Conservation (phyloP, 2,329 filamentous ascomycete genomes). For the Hirsutella thompsonii region DNA sequence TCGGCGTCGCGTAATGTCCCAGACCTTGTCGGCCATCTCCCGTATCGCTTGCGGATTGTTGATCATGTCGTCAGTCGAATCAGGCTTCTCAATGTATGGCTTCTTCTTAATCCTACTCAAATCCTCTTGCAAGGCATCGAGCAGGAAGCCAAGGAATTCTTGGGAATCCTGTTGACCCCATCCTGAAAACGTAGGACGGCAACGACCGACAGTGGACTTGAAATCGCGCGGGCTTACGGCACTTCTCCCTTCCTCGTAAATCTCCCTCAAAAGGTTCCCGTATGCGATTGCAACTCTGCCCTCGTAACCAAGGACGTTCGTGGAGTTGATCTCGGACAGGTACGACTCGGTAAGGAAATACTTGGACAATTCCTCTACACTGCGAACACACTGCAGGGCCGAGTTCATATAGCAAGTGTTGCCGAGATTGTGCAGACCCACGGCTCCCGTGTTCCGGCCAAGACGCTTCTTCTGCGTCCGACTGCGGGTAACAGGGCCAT, state of each 20-base stretch:
- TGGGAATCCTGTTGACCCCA: conserved; percentile 97
- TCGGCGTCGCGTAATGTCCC: conserved; percentile 80
- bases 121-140: conserved; percentile 92
- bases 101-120: conserved; percentile 89
- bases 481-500: conserved; percentile 55
- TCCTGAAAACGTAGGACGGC: conserved; percentile 77
- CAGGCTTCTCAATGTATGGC: conserved; percentile 93
- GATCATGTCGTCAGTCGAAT: conserved; percentile 94
- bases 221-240: conserved; percentile 70
- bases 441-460: conserved; percentile 60
- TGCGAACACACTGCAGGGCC: conserved; percentile 84
- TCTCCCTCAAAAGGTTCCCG: conserved; percentile 58
- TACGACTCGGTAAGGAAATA: conserved; percentile 74
- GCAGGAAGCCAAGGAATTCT: conserved; percentile 87
- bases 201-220: conserved; percentile 69
- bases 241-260: conserved; percentile 60
- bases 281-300: conserved; percentile 83
- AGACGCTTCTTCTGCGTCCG: conserved; percentile 56
- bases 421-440: conserved; percentile 79
- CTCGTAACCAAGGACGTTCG: conserved; percentile 75
- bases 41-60: conserved; percentile 67
- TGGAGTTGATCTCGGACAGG: conserved; percentile 68
- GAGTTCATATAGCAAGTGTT: conserved; percentile 99
- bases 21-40: conserved; percentile 76
- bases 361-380: conserved; percentile 82